Evolutionary conservation across 2,329 filamentous ascomycete species (phyloP).

Genomic region (Diaporthe nobilis): DNA sequence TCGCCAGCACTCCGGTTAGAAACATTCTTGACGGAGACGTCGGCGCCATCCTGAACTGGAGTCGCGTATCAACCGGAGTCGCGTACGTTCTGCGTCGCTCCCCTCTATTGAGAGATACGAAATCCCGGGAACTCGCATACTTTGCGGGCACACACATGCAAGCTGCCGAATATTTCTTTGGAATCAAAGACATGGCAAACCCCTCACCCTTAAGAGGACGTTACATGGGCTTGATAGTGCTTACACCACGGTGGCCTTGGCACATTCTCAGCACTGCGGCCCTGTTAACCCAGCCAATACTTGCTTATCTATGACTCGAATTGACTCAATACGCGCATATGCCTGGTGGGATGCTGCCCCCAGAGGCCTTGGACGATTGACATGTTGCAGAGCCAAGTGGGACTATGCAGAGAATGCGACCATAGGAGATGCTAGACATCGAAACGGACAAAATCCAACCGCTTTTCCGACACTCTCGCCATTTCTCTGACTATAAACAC

Average conservation of each 20-base stretch:
- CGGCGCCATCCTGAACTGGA: not conserved
- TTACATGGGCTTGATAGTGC: conserved; percentile 22
- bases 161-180: not conserved
- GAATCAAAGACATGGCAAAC: conserved; percentile 6
- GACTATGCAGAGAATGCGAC: not conserved
- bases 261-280: not conserved
- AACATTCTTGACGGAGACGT: not conserved
- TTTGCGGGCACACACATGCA: not conserved
- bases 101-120: not conserved
- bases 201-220: not conserved
- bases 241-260: not conserved
- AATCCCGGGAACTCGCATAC: not conserved
- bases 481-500: not conserved
- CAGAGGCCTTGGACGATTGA: not conserved
- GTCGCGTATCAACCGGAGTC: not conserved
- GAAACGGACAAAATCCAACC: not conserved
- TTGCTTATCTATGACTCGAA: conserved; percentile 8
- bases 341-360: not conserved
- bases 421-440: not conserved
- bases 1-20: not conserved
- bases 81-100: not conserved
- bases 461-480: not conserved
- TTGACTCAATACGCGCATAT: not conserved
- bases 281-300: conserved; percentile 2
- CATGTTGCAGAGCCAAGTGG: not conserved